Evolutionary conservation across 108 stramenopile genomes (phyloP), one percentile per base, ranked within the genome.

Genomic region (Cyclostephanos invisitatus): DNA sequence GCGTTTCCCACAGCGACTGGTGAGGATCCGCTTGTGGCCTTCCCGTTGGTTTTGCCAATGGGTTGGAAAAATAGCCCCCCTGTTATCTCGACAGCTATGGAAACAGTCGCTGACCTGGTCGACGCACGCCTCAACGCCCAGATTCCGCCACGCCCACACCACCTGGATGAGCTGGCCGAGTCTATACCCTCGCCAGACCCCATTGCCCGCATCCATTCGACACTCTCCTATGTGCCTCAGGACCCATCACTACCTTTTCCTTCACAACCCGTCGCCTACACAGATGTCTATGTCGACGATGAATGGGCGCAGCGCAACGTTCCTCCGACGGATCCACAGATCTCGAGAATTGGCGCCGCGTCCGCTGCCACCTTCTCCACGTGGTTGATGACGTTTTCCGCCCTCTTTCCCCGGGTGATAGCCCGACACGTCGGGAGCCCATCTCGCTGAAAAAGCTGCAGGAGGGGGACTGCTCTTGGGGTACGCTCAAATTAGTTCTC

Each of bases 401-500:
- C 17, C 72, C 75, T 0, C 62, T 73, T 1, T 37, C 66, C 24
- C 22, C 18, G 54, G 10, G 21, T 18, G 83, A 84, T 44, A 21
- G 29, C 42, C 61, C 62, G 20, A 11, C 12, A 10, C 46, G 70
- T 11, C 62, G 53, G 21, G 75, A 77, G 28, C 81, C 81, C 14
- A 66, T 63, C 0, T 83, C 82, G 0, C 22, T 74, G 15, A 83
- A 83, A 53, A 83, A 83, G 55, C 57, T 83, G 9, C 32, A 28
- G 47, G 67, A 77, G 42, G 82, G 78, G 0, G 64, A 66, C 15
- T 66, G 64, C 29, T 66, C 64, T 0, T 66, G 64, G 64, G 51
- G 64, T 21, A 56, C 72, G 0, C 15, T 55, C 22, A 75, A 75
- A 47, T n/a, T 58, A 0, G 58, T 75, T 0, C 57, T 75, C 6